A percentile compares a stretch with the other conserved stretches of the same genome.
Evolutionary conservation across 306 rosid genomes (phyloP).

Genomic region (Quercus mongolica): DNA sequence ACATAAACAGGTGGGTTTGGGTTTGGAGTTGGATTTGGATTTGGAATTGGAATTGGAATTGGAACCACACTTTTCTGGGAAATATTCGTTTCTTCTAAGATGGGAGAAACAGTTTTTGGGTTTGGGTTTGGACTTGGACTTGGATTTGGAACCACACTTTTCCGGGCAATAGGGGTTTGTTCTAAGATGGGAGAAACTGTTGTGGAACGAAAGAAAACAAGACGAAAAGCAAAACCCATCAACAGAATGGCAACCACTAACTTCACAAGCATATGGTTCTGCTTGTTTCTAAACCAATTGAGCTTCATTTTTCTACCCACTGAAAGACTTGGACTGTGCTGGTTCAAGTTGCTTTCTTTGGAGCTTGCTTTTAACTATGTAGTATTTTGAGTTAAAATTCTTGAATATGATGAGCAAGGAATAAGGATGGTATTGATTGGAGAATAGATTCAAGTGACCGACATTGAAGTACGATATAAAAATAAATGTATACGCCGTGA

Average conservation of each 20-base stretch:
- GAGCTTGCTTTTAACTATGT: too few species aligned
- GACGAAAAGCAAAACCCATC: slow-evolving; percentile 58
- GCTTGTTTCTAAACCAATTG: slow-evolving; percentile 38
- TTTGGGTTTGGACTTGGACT: neutral
- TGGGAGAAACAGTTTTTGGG: slow-evolving; percentile 37
- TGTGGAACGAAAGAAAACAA: slow-evolving; percentile 46
- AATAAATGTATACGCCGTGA: too few species aligned
- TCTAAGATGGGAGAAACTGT: slow-evolving; percentile 44
- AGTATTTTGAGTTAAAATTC: neutral
- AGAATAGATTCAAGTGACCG: neutral
- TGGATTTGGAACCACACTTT: slow-evolving; percentile 10
- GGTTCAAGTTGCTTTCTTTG: neutral
- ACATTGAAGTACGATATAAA: neutral
- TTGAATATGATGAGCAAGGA: neutral
- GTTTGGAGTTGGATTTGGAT: neutral
- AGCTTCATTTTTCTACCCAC: slow-evolving; percentile 45
- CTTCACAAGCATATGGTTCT: slow-evolving; percentile 45
- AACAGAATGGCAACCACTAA: slow-evolving; percentile 42
- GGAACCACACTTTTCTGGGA: slow-evolving; percentile 29
- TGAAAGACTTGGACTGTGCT: neutral
- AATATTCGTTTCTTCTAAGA: slow-evolving; percentile 45
- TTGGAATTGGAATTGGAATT: neutral
- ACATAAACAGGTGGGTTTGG: neutral
- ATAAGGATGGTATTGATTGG: neutral
- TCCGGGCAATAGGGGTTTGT: slow-evolving; percentile 48